phyloP scores from a whole-genome alignment of 768 basidiomycete species.

The Boletus subcaerulescens region DNA sequence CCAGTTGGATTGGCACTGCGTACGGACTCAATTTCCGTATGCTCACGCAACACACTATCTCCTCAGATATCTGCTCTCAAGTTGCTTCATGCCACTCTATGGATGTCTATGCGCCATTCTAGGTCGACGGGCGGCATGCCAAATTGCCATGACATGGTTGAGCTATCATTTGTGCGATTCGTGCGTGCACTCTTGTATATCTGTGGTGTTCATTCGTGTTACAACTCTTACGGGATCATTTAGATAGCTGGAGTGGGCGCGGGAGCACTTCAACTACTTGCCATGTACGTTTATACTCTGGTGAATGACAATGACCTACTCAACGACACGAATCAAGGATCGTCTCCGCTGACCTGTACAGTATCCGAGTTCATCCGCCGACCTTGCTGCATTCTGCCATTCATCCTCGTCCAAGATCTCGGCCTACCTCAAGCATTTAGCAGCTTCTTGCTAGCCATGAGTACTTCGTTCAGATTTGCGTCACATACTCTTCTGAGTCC shows the following conservation, averaged over 20 bases:
- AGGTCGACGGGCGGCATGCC: slow-evolving; percentile 66
- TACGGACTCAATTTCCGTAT: background rate
- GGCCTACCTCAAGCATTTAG: slow-evolving; percentile 46
- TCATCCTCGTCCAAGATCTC: background rate
- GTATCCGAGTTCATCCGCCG: slow-evolving; percentile 1
- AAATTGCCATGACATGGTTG: slow-evolving; percentile 64
- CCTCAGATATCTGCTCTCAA: slow-evolving; percentile 59
- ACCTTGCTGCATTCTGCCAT: background rate
- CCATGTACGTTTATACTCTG: slow-evolving; percentile 1
- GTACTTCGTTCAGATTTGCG: background rate
- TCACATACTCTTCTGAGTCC: background rate
- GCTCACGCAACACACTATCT: too few relatives aligned
- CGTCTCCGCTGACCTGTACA: slow-evolving; percentile 12
- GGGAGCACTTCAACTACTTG: slow-evolving; percentile 10
- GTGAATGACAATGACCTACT: background rate
- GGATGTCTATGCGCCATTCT: slow-evolving; percentile 73
- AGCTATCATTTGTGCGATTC: slow-evolving; percentile 66
- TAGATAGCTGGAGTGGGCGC: slow-evolving; percentile 14
- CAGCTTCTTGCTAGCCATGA: slow-evolving; percentile 7
- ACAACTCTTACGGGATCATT: background rate
- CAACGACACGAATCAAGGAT: slow-evolving; percentile 2
- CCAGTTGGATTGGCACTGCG: slow-evolving; percentile 27
- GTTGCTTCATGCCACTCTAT: slow-evolving; percentile 76
- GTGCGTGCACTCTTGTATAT: slow-evolving; percentile 31
- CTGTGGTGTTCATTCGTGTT: background rate